Base-by-base conservation (phyloP, 1,139 yeast genomes). In the Citeromyces hawaiiensis region DNA sequence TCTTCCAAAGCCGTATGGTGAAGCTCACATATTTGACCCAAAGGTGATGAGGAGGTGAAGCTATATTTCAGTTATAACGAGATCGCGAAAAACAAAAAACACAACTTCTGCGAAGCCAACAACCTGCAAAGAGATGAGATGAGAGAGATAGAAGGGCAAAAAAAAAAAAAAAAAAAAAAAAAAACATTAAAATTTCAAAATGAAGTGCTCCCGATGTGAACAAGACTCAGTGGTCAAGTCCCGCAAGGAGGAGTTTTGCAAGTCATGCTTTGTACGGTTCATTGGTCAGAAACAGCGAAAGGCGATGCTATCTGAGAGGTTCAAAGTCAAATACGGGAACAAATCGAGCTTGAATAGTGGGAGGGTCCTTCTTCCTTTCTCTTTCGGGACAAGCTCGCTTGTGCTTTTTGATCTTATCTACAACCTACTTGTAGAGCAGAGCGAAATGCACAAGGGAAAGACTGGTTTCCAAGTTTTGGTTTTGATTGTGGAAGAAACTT, bases 201-300 rank as follows among this genome's bases (percentile, higher is more conserved):
- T 15, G 23, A 27, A 18, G n/a, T 6, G 35, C 19, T 15, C 17
- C 5, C 21, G 17, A 17, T 33, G 21, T 11, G 35, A 54, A 1
- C 61, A 55, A 3, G 47, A 48, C 0, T 73, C 83, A 1, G 63
- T 63, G 2, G 56, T 79, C 5, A 52, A 63, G 0, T 70, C 88
- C 2, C 61, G 96, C 46, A 81, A 80, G 47, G 95, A 86, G 52
- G 55, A 62, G 8, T 81, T 82, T 45, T 85, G 95, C 56, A 55
- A 64, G 36, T 52, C 52, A n/a, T 88, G 97, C 55, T 87, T 85
- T 48, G 54, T 71, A 23, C 64, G 78, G 44, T 87, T 85, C 50
- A 66, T 87, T 31, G 68, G 82, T 44, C 79, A 86, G 21, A 87
- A 86, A 54, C 88, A 83, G 56, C 66, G 95, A 45, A 82, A 80